A percentile compares a stretch with the other conserved stretches of the same genome.
Conservation (phyloP, 1,139 yeast genomes). For the Cylindricascospora bacillispora region DNA sequence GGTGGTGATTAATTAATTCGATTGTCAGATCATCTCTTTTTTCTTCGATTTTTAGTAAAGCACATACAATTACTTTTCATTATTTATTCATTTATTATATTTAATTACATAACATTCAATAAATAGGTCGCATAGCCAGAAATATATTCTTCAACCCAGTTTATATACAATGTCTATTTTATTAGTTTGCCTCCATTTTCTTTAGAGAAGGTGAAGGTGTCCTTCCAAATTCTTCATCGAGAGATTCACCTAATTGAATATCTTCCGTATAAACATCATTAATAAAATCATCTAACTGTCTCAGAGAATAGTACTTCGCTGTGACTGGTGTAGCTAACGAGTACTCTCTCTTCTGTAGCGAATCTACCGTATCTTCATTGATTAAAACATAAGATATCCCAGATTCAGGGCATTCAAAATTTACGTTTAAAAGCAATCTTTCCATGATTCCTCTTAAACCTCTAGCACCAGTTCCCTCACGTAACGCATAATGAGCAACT, state of each 20-base stretch:
- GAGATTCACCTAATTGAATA: conserved; percentile 16
- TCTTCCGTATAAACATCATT: conserved; percentile 31
- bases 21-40: background rate
- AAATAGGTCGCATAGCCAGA: no score
- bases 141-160: no score
- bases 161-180: background rate
- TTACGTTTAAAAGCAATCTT: conserved; percentile 35
- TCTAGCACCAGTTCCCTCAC: conserved; percentile 44
- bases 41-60: background rate
- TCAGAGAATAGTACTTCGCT: conserved; percentile 33
- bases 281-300: conserved; percentile 28
- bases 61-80: no score
- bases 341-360: conserved; percentile 23
- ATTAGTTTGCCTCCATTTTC: conserved; percentile 1
- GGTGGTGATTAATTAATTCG: no score
- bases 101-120: no score
- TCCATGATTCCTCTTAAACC: conserved; percentile 41
- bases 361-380: conserved; percentile 29
- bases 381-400: conserved; percentile 35
- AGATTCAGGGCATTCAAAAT: conserved; percentile 42
- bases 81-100: no score
- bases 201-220: conserved; percentile 11
- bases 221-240: conserved; percentile 19
- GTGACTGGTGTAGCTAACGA: conserved; percentile 25
- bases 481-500: conserved; percentile 34